phyloP scores from a whole-genome alignment of 2,329 filamentous ascomycete genomes.

The Chaetoscypha palmicola region DNA sequence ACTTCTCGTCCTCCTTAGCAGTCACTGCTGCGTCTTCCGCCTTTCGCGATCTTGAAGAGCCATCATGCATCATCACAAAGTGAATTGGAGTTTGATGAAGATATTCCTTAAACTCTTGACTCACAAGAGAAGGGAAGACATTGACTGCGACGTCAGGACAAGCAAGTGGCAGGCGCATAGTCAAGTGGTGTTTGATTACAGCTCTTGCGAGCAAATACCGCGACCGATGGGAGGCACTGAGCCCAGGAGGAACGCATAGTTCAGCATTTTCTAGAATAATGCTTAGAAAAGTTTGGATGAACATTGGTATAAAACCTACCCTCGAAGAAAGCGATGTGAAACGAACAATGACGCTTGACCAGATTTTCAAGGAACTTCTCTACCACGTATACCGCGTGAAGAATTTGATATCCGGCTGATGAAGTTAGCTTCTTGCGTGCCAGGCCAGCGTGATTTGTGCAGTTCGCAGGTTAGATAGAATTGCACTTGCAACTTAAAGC shows the following conservation, averaged over 20 bases:
- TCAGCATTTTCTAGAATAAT: conserved; percentile 36
- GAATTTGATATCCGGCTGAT: conserved; percentile 57
- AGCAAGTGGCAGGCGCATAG: conserved; percentile 20
- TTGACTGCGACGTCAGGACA: conserved; percentile 31
- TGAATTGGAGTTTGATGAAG: conserved; percentile 48
- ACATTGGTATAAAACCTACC: conserved; percentile 14
- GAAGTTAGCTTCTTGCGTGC: neutral
- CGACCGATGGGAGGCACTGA: conserved; percentile 28
- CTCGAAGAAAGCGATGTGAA: conserved; percentile 62
- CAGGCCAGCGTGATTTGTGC: neutral
- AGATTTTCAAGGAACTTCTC: conserved; percentile 59
- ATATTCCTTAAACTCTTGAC: conserved; percentile 47
- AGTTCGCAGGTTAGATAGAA: too few species aligned
- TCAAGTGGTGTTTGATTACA: conserved; percentile 56
- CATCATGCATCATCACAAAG: conserved; percentile 65
- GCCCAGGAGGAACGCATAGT: conserved; percentile 46
- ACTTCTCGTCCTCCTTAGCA: conserved; percentile 11
- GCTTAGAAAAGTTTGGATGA: conserved; percentile 10
- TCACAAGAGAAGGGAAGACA: conserved; percentile 39
- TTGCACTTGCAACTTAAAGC: too few species aligned
- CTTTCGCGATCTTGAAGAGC: conserved; percentile 27
- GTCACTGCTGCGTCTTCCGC: neutral
- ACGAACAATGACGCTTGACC: conserved; percentile 57
- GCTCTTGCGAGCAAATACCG: conserved; percentile 53
- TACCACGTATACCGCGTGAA: conserved; percentile 63